Evolutionary conservation across 305 asterid genomes (phyloP).

Genomic region (Solanum chacoense): DNA sequence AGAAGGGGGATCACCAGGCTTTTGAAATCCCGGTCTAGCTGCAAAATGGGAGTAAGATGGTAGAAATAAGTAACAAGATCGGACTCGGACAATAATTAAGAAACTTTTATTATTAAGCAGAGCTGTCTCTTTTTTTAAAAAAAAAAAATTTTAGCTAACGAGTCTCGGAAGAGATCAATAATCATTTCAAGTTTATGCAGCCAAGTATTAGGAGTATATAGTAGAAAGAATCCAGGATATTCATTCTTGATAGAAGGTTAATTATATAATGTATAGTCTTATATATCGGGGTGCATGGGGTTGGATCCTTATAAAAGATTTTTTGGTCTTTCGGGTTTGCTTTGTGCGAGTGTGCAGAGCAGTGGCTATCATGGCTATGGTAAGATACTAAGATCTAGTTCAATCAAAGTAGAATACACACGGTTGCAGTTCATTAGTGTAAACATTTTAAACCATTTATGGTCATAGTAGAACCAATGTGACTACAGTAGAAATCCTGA

Average conservation of each 20-base stretch:
- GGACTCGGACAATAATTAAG: neutral
- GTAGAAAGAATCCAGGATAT: neutral
- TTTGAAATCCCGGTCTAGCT: slow-evolving; percentile 91
- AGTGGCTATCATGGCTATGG: neutral
- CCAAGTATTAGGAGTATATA: neutral
- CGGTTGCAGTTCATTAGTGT: neutral
- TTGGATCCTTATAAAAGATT: neutral
- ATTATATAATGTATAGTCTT: neutral
- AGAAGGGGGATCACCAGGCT: slow-evolving; percentile 33
- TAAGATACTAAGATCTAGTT: neutral
- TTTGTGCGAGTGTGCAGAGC: neutral
- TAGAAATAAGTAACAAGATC: neutral
- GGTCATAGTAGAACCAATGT: neutral
- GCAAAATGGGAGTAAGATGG: slow-evolving; percentile 19
- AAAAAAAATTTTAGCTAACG: neutral
- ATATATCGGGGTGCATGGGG: neutral
- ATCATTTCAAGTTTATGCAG: neutral
- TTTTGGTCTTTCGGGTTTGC: neutral
- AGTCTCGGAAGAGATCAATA: neutral
- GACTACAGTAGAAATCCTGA: neutral
- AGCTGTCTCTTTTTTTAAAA: neutral
- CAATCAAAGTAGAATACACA: neutral
- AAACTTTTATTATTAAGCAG: neutral
- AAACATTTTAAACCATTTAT: neutral
- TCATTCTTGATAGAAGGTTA: neutral